phyloP scores from a whole-genome alignment of 1,284 basidiomycete species.

The Cryptococcus hybrid region DNA sequence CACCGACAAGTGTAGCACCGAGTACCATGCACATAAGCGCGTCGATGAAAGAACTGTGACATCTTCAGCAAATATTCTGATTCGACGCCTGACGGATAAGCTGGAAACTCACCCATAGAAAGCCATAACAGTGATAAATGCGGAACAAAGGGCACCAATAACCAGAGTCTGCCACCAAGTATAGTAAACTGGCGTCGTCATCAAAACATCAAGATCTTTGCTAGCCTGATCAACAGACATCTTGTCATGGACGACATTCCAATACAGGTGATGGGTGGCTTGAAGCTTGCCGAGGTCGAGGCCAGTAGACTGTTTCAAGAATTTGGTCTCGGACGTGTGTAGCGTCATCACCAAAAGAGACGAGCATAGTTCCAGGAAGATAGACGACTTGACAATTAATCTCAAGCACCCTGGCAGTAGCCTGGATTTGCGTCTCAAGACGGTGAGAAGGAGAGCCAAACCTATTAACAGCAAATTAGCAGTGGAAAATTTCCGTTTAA shows the following conservation, averaged over 20 bases:
- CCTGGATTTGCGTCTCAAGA: constrained; percentile 80
- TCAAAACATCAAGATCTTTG: constrained; percentile 68
- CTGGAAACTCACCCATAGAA: constrained; percentile 37
- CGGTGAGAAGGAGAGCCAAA: constrained; percentile 89
- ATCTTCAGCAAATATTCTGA: background rate
- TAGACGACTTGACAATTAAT: constrained; percentile 81
- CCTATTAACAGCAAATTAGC: constrained; percentile 18
- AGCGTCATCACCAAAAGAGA: constrained; percentile 76
- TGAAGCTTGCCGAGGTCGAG: constrained; percentile 76
- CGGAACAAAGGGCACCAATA: constrained; percentile 77
- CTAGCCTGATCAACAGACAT: constrained; percentile 78
- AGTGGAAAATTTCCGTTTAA: no score
- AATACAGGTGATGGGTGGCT: constrained; percentile 74
- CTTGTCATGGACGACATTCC: constrained; percentile 85
- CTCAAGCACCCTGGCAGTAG: constrained; percentile 80
- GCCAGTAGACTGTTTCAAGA: constrained; percentile 71
- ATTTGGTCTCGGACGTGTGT: constrained; percentile 81
- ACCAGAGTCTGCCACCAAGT: constrained; percentile 65
- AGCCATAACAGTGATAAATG: constrained; percentile 63
- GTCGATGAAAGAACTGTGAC: constrained; percentile 64
- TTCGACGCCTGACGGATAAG: background rate
- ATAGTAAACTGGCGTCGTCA: constrained; percentile 64
- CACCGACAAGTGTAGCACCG: constrained; percentile 70
- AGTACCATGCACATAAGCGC: constrained; percentile 71
- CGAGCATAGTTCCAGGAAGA: constrained; percentile 76